Percentiles rank a stretch among this genome's conserved stretches.
Evolutionary conservation across 176 grass and related monocot species (phyloP).

Genomic region (Eragrostis curvula): DNA sequence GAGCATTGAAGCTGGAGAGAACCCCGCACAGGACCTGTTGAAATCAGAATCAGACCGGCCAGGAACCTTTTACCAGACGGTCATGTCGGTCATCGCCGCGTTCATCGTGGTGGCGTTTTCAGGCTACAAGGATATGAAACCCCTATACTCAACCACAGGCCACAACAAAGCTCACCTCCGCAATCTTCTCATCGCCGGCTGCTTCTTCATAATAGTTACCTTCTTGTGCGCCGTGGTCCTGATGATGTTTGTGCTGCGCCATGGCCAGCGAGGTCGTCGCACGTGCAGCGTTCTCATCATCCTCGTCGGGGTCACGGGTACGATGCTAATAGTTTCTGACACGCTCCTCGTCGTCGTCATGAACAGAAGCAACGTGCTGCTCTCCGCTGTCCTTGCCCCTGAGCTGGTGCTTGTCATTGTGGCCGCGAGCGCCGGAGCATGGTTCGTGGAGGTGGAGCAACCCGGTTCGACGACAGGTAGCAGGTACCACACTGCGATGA

Average conservation of each 20-base stretch:
- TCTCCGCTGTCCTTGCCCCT: not conserved
- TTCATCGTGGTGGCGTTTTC: not conserved
- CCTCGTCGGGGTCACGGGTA: not conserved
- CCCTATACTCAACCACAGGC: slow-evolving; percentile 10
- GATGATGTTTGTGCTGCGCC: not conserved
- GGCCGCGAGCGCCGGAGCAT: not conserved
- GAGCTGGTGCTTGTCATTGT: not conserved
- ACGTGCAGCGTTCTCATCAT: not conserved
- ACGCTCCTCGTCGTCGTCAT: not conserved
- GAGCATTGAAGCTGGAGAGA: not conserved
- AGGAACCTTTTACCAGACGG: slow-evolving; percentile 20
- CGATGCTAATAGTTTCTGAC: slow-evolving; percentile 1
- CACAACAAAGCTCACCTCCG: slow-evolving; percentile 2
- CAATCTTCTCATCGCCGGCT: slow-evolving; percentile 7
- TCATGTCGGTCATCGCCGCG: not conserved
- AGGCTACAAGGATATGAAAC: slow-evolving; percentile 36
- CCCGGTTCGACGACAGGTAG: not conserved
- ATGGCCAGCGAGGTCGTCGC: not conserved
- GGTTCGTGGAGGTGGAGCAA: not conserved
- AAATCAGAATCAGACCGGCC: slow-evolving; percentile 17
- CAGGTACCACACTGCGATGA: slow-evolving; percentile 3
- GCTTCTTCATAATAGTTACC: slow-evolving; percentile 1
- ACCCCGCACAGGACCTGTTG: not conserved
- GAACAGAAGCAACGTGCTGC: not conserved
- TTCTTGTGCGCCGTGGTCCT: not conserved